phyloP scores from a whole-genome alignment of 2,329 filamentous ascomycete species.

The Tolypocladium tundrense region DNA sequence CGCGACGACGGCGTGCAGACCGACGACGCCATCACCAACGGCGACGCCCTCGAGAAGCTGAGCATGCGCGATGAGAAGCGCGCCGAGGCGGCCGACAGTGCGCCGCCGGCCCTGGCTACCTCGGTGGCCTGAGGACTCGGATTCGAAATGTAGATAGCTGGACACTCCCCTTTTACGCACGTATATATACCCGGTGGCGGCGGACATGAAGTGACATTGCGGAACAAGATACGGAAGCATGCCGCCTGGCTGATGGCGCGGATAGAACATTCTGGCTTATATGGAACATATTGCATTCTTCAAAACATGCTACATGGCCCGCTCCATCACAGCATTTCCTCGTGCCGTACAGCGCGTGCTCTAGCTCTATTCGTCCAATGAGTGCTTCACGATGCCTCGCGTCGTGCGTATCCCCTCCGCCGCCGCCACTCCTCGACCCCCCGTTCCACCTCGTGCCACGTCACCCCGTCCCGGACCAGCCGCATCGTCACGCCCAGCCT shows the following conservation, averaged over 20 bases:
- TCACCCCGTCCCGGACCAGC: constrained; percentile 70
- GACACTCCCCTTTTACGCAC: not conserved
- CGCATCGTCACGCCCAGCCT: constrained; percentile 73
- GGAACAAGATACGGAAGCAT: not conserved
- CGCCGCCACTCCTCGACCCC: constrained; percentile 76
- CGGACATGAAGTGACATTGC: not conserved
- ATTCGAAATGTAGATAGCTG: not conserved
- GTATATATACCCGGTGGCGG: not conserved
- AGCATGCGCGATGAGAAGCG: constrained; percentile 16
- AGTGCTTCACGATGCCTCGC: not conserved
- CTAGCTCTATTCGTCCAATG: not conserved
- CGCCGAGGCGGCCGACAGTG: not conserved
- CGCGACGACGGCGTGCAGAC: constrained; percentile 17
- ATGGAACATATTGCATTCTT: not conserved
- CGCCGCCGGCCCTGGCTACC: not conserved
- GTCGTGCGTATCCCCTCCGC: constrained; percentile 40
- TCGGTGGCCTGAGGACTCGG: not conserved
- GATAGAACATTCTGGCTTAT: not conserved
- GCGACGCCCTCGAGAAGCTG: constrained; percentile 20
- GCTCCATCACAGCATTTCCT: not conserved
- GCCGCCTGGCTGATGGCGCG: not conserved
- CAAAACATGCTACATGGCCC: not conserved
- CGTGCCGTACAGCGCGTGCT: not conserved
- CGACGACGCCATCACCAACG: constrained; percentile 16
- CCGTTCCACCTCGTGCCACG: constrained; percentile 63